Conservation (phyloP, 1,139 yeast genomes). For the Barnettozyma hawaiiensis region DNA sequence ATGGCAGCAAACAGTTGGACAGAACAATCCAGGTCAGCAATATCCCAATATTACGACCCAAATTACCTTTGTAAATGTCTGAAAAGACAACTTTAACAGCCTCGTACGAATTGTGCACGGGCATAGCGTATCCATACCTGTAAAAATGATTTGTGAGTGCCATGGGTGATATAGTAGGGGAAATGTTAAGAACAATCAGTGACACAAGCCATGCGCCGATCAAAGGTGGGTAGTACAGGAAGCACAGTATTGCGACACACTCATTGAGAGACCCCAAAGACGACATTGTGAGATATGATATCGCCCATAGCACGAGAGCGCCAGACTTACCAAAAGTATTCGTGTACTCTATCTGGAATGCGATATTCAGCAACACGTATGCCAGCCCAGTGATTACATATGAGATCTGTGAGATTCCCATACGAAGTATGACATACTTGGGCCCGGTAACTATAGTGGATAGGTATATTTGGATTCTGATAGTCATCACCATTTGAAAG, state of each 20-base stretch:
- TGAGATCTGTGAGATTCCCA: slow-evolving; percentile 41
- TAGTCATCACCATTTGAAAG: slow-evolving; percentile 52
- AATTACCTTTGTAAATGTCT: slow-evolving; percentile 46
- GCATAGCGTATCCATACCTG: slow-evolving; percentile 60
- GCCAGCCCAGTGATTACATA: slow-evolving; percentile 49
- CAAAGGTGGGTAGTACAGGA: slow-evolving; percentile 41
- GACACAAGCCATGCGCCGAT: slow-evolving; percentile 60
- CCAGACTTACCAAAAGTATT: slow-evolving; percentile 54
- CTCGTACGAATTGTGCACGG: slow-evolving; percentile 53
- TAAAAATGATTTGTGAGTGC: slow-evolving; percentile 48
- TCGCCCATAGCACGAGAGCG: slow-evolving; percentile 57
- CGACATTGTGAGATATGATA: slow-evolving; percentile 49
- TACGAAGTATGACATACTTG: slow-evolving; percentile 44
- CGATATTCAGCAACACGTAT: slow-evolving; percentile 51
- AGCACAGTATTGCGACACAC: slow-evolving; percentile 41
- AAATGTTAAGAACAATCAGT: slow-evolving; percentile 51
- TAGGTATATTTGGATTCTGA: slow-evolving; percentile 45
- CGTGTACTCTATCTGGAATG: slow-evolving; percentile 49
- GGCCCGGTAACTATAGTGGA: slow-evolving; percentile 38
- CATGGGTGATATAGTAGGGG: slow-evolving; percentile 56
- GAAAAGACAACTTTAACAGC: slow-evolving; percentile 51
- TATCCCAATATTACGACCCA: slow-evolving; percentile 56
- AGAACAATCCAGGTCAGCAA: slow-evolving; percentile 53
- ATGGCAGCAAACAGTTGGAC: slow-evolving; percentile 39
- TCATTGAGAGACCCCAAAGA: slow-evolving; percentile 61